A percentile compares a stretch with the other conserved stretches of the same genome.
These are phyloP conservation scores for Eucalyptus pumila DNA, from an alignment of 345 rosid species.

Conservation along the genomic window DNA sequence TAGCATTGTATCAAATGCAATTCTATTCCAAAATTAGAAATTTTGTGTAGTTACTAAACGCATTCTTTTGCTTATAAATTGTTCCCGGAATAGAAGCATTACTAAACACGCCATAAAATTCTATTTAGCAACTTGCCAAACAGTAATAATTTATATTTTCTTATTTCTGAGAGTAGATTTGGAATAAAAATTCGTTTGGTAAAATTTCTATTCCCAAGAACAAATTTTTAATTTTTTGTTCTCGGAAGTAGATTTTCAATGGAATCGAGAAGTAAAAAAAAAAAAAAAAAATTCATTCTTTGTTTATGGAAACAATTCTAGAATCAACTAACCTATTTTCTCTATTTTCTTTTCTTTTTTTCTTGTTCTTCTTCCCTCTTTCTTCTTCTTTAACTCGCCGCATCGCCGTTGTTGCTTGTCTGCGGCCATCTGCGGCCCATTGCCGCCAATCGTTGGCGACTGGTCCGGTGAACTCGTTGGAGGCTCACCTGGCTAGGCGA, in stretches of 20 bases:
- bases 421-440: fast-evolving
- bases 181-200: fast-evolving
- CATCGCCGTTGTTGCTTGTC: fast-evolving
- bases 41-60: fast-evolving
- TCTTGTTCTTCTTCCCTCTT: no score
- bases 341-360: no score
- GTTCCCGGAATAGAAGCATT: fast-evolving
- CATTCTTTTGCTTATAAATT: no score
- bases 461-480: fast-evolving
- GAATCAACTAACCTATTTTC: no score
- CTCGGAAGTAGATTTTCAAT: no score
- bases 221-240: no score
- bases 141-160: fast-evolving
- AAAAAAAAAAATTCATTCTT: no score
- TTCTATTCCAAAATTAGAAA: fast-evolving
- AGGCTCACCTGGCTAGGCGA: fast-evolving
- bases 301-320: no score
- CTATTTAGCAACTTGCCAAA: no score
- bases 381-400: no score
- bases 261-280: no score
- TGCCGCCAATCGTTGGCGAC: fast-evolving
- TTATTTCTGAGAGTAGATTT: fast-evolving
- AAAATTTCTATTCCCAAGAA: no score
- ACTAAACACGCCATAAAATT: fast-evolving
- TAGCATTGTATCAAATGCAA: fast-evolving